phyloP scores from a whole-genome alignment of 805 yeast genomes.

The Yamadazyma kitorensis region DNA sequence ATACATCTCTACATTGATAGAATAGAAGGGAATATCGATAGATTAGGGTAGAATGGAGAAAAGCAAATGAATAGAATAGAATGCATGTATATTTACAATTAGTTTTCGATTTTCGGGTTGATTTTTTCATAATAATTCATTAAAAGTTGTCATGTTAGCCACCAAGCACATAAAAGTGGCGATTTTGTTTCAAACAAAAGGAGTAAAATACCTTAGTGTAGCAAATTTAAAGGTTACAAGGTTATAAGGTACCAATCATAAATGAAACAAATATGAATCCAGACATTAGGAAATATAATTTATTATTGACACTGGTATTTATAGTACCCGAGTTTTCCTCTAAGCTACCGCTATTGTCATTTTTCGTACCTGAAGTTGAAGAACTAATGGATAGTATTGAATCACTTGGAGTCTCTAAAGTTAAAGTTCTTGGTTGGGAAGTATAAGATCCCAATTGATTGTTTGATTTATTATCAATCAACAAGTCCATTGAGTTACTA shows the following conservation, averaged over 20 bases:
- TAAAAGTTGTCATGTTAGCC: too few relatives aligned
- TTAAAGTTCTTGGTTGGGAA: slow-evolving; percentile 9
- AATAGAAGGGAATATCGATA: too few relatives aligned
- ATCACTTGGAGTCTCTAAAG: slow-evolving; percentile 13
- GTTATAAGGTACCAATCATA: slow-evolving; percentile 11
- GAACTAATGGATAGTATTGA: slow-evolving; percentile 8
- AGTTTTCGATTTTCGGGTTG: too few relatives aligned
- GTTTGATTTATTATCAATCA: slow-evolving; percentile 3
- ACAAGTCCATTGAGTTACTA: slow-evolving; percentile 2
- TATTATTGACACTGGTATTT: slow-evolving; percentile 2
- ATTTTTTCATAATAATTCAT: too few relatives aligned
- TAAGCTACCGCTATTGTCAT: slow-evolving; percentile 4
- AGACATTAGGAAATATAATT: slow-evolving; percentile 4
- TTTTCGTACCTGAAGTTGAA: background rate
- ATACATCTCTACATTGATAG: too few relatives aligned
- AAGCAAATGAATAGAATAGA: background rate
- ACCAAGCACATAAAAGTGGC: too few relatives aligned
- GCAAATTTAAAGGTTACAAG: too few relatives aligned
- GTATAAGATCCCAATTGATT: slow-evolving; percentile 8
- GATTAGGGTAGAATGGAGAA: too few relatives aligned
- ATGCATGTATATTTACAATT: too few relatives aligned
- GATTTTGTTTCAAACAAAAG: too few relatives aligned
- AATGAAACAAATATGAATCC: slow-evolving; percentile 8
- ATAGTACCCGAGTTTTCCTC: slow-evolving; percentile 2
- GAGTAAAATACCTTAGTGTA: too few relatives aligned